Evolutionary conservation across 257 asterid genomes (phyloP).

Genomic region (Jaltomata sinuosa): DNA sequence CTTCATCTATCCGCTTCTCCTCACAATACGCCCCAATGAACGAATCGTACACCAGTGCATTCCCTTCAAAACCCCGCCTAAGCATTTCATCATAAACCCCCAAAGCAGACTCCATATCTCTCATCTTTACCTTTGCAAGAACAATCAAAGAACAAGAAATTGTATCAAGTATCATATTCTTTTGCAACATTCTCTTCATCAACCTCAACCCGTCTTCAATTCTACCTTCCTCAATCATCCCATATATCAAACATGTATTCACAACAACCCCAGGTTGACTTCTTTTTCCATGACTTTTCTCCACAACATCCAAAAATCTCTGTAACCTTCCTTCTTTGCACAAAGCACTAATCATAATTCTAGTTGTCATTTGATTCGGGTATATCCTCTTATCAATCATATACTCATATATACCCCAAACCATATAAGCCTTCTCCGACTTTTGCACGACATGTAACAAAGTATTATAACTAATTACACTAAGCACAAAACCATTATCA

Average conservation of each 20-base stretch:
- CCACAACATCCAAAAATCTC: conserved; percentile 41
- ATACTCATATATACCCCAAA: conserved; percentile 64
- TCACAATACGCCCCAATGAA: conserved; percentile 46
- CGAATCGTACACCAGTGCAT: conserved; percentile 45
- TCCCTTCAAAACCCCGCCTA: conserved; percentile 63
- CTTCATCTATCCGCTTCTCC: conserved; percentile 44
- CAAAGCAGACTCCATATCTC: conserved; percentile 47
- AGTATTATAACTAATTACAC: conserved; percentile 55
- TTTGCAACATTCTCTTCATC: conserved; percentile 56
- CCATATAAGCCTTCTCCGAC: conserved; percentile 27
- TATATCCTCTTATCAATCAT: conserved; percentile 41
- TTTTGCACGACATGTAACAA: conserved; percentile 57
- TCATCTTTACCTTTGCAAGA: conserved; percentile 62
- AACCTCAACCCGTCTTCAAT: conserved; percentile 44
- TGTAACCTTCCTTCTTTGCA: conserved; percentile 65
- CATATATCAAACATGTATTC: conserved; percentile 56
- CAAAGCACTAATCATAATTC: conserved; percentile 54
- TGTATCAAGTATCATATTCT: conserved; percentile 49
- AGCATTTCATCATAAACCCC: conserved; percentile 52
- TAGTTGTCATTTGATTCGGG: conserved; percentile 50
- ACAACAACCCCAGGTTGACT: conserved; percentile 48
- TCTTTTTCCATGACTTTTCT: conserved; percentile 60
- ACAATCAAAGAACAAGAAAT: conserved; percentile 52
- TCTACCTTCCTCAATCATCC: conserved; percentile 46
- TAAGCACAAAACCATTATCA: conserved; percentile 44